Evolutionary conservation across 768 basidiomycete genomes (phyloP).

Genomic region (Trametes villosa): DNA sequence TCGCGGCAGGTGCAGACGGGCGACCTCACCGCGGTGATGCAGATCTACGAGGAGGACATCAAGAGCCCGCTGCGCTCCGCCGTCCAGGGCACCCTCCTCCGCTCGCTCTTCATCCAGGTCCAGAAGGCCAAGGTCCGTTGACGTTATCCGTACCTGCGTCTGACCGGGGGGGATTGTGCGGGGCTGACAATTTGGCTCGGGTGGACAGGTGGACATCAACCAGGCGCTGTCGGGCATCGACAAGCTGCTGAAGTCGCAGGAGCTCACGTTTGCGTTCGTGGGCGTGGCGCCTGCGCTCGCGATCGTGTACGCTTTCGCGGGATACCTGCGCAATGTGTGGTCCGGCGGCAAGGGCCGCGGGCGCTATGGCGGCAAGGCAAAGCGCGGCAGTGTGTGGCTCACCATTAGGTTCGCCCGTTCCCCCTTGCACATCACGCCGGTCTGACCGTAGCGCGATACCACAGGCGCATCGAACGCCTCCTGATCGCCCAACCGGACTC

Average conservation of each 20-base stretch:
- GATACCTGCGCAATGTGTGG: constrained; percentile 56
- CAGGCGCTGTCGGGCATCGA: constrained; percentile 91
- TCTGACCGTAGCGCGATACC: background rate
- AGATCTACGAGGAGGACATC: constrained; percentile 92
- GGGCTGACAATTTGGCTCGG: background rate
- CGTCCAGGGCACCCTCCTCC: constrained; percentile 76
- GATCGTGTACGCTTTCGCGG: constrained; percentile 70
- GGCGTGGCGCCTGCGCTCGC: constrained; percentile 90
- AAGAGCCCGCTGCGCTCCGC: constrained; percentile 84
- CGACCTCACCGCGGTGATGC: constrained; percentile 84
- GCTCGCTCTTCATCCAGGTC: constrained; percentile 88
- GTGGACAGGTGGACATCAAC: constrained; percentile 82
- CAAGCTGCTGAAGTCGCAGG: constrained; percentile 90
- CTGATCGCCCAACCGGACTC: constrained; percentile 53
- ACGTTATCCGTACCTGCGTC: background rate
- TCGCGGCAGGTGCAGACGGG: constrained; percentile 72
- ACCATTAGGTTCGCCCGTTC: constrained; percentile 61
- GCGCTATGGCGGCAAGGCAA: constrained; percentile 60
- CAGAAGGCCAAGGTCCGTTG: constrained; percentile 91
- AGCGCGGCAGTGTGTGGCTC: constrained; percentile 64
- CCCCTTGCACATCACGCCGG: background rate
- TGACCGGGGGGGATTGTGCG: background rate
- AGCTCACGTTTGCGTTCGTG: constrained; percentile 95
- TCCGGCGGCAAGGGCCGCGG: constrained; percentile 52
- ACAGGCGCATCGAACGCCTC: constrained; percentile 70